Conservation (phyloP, 129 eudicot species). For the Flaveria sonorensis region DNA sequence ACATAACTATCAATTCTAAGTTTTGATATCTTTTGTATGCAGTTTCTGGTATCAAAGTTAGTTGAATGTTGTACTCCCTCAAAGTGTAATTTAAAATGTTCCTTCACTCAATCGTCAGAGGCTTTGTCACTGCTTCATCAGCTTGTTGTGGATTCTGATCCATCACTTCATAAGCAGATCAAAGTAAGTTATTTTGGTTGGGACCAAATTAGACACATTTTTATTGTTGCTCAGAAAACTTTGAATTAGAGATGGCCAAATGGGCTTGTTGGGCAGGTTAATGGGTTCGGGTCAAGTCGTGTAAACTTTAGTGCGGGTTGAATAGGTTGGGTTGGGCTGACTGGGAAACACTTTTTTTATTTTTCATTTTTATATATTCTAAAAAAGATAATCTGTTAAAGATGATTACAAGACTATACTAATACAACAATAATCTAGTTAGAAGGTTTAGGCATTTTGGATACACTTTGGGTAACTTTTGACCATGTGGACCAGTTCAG, state of each 20-base stretch:
- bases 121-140: slow-evolving; percentile 72
- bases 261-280: background rate
- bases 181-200: slow-evolving; percentile 55
- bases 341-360: background rate
- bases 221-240: slow-evolving; percentile 22
- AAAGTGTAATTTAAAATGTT: slow-evolving; percentile 37
- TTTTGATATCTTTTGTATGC: slow-evolving; percentile 30
- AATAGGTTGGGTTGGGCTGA: background rate
- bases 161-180: slow-evolving; percentile 77
- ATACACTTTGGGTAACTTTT: background rate
- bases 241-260: slow-evolving; percentile 3
- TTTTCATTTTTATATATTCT: background rate
- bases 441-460: slow-evolving; percentile 18
- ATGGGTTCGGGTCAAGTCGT: background rate
- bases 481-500: background rate
- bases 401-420: slow-evolving; percentile 8
- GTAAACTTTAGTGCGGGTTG: background rate
- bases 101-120: slow-evolving; percentile 50
- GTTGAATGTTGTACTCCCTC: slow-evolving; percentile 60
- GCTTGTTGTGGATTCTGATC: slow-evolving; percentile 75
- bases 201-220: background rate
- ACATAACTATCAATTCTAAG: slow-evolving; percentile 11
- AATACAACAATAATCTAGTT: background rate
- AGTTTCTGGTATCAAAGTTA: slow-evolving; percentile 86
- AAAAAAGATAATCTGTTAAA: background rate